A percentile compares a stretch with the other conserved stretches of the same genome.
Evolutionary conservation across 2,329 filamentous ascomycete species (phyloP).

Genomic region (Byssoonygena ceratinophila): DNA sequence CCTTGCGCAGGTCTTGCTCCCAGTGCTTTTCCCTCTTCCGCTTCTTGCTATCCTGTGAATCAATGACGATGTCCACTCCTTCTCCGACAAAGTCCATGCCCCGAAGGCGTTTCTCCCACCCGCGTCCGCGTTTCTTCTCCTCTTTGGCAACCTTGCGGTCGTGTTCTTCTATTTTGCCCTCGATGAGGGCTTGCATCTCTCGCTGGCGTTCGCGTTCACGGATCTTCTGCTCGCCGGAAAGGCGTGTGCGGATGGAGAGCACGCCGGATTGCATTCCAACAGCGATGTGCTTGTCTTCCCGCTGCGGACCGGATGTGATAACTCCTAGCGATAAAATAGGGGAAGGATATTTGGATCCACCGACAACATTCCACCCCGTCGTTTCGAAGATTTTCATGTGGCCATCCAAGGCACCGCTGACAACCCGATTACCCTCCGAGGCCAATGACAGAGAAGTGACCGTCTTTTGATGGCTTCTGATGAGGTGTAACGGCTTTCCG

Average conservation of each 20-base stretch:
- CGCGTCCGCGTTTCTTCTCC: slow-evolving; percentile 50
- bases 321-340: slow-evolving; percentile 78
- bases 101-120: slow-evolving; percentile 52
- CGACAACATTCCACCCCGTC: slow-evolving; percentile 89
- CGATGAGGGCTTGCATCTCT: slow-evolving; percentile 72
- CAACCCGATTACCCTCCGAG: slow-evolving; percentile 65
- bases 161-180: slow-evolving; percentile 66
- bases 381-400: slow-evolving; percentile 98
- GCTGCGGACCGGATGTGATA: slow-evolving; percentile 54
- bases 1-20: slow-evolving; percentile 72
- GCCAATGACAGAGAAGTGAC: slow-evolving; percentile 79
- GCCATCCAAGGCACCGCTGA: slow-evolving; percentile 83
- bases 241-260: slow-evolving; percentile 79
- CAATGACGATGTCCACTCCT: slow-evolving; percentile 77
- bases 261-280: slow-evolving; percentile 92
- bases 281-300: slow-evolving; percentile 81
- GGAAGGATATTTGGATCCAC: slow-evolving; percentile 82
- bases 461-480: slow-evolving; percentile 95
- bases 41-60: slow-evolving; percentile 55
- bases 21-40: slow-evolving; percentile 59
- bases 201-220: slow-evolving; percentile 66
- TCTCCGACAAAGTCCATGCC: slow-evolving; percentile 75
- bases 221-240: slow-evolving; percentile 69
- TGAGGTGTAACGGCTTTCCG: slow-evolving; percentile 72
- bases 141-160: slow-evolving; percentile 62